Percentiles rank a stretch among this genome's conserved stretches.
These are phyloP conservation scores for Fusarium annulatum DNA, from an alignment of 2,329 filamentous ascomycete species.

Conservation along the genomic window DNA sequence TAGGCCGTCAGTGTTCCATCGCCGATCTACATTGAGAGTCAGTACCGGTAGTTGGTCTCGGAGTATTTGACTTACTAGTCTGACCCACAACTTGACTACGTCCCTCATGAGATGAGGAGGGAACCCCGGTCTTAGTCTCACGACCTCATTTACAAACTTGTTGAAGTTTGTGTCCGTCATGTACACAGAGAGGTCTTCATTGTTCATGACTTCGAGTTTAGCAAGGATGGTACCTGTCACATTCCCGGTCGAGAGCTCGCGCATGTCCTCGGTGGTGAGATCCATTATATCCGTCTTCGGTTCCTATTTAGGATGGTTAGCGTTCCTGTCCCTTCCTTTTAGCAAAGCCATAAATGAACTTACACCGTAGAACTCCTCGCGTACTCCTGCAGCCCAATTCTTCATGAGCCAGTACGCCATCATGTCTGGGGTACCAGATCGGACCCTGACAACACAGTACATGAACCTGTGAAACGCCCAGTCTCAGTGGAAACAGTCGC, in stretches of 20 bases:
- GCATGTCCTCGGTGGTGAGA: not conserved
- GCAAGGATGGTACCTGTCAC: not conserved
- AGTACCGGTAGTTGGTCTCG: not conserved
- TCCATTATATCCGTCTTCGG: not conserved
- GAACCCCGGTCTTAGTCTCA: not conserved
- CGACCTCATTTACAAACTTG: not conserved
- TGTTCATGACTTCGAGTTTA: not conserved
- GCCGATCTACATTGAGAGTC: not conserved
- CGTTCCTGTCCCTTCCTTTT: too few relatives aligned
- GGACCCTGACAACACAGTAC: not conserved
- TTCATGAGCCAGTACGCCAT: not conserved
- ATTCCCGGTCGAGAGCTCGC: not conserved
- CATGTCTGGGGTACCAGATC: not conserved
- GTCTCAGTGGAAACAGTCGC: not conserved
- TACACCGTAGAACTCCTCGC: not conserved
- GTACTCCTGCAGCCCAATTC: not conserved
- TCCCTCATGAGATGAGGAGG: not conserved
- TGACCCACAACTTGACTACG: not conserved
- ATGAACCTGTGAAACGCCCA: not conserved
- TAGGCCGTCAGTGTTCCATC: not conserved
- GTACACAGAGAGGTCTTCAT: not conserved
- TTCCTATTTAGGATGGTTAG: not conserved
- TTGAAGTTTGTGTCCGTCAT: not conserved
- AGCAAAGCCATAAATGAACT: not conserved
- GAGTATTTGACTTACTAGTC: not conserved